Percentiles rank a stretch among this genome's conserved stretches.
Evolutionary conservation across 2,329 filamentous ascomycete genomes (phyloP).

Genomic region (Apiospora saccharicola): DNA sequence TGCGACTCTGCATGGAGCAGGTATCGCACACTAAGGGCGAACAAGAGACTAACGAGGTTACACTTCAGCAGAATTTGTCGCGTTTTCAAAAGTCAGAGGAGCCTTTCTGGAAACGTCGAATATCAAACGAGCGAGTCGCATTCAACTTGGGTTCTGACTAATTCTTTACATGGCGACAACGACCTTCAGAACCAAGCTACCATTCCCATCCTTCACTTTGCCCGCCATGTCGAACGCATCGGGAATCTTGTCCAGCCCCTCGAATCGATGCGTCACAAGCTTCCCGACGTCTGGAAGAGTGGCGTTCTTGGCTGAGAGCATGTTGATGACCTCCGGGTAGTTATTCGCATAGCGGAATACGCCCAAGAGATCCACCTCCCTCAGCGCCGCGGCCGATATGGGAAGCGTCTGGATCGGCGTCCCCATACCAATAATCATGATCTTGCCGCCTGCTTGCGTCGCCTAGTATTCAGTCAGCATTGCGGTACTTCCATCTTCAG

Average conservation of each 20-base stretch:
- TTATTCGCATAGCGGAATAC: conserved; percentile 82
- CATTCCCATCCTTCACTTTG: conserved; percentile 72
- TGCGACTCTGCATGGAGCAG: neutral
- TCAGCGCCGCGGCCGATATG: conserved; percentile 73
- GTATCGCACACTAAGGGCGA: neutral
- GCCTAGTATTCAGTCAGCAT: conserved; percentile 45
- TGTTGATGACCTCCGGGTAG: conserved; percentile 64
- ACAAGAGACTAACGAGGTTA: neutral
- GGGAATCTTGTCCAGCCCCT: conserved; percentile 67
- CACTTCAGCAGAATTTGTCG: neutral
- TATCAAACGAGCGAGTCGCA: neutral
- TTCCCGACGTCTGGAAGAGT: conserved; percentile 70
- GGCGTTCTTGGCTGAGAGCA: conserved; percentile 56
- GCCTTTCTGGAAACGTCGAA: too few relatives aligned
- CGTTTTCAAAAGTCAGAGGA: too few relatives aligned
- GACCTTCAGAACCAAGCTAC: conserved; percentile 78
- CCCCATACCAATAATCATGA: conserved; percentile 83
- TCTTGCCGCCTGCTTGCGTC: conserved; percentile 72
- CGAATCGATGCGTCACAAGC: conserved; percentile 75
- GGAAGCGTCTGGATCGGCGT: conserved; percentile 78
- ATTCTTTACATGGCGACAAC: conserved; percentile 57
- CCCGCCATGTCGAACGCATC: conserved; percentile 77
- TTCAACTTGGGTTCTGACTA: neutral
- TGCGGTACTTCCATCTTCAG: neutral
- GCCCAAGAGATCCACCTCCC: conserved; percentile 80